Percentiles rank a stretch among this genome's conserved stretches.
Evolutionary conservation across 164 flowering plant species (phyloP).

Genomic region (Umbilicus rupestris): DNA sequence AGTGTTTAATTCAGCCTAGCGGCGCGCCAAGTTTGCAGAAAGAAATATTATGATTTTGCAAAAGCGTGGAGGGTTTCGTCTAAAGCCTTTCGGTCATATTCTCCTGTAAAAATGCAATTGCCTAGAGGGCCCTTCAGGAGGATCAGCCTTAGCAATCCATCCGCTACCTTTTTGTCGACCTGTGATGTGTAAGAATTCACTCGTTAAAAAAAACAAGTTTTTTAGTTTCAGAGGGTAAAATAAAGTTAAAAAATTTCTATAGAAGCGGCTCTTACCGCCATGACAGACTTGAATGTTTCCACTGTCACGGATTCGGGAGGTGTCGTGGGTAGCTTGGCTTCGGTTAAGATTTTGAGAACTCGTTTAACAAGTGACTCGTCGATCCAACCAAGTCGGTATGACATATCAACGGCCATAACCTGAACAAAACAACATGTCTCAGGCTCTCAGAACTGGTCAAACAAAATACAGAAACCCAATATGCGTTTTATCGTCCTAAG

Average conservation of each 20-base stretch:
- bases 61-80: slow-evolving; percentile 84
- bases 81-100: slow-evolving; percentile 73
- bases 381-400: slow-evolving; percentile 96
- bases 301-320: slow-evolving; percentile 89
- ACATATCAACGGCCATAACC: slow-evolving; percentile 99
- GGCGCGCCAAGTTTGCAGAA: background rate
- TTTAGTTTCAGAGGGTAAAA: background rate
- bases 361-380: slow-evolving; percentile 75
- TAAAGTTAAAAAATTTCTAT: background rate
- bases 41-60: slow-evolving; percentile 48
- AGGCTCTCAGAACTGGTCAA: background rate
- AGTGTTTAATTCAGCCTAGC: no score
- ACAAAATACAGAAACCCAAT: background rate
- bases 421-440: slow-evolving; percentile 16
- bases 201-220: background rate
- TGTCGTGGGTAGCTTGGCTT: slow-evolving; percentile 76
- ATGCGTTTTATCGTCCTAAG: background rate
- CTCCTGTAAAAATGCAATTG: slow-evolving; percentile 90
- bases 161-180: slow-evolving; percentile 99
- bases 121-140: slow-evolving; percentile 93
- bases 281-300: slow-evolving; percentile 79
- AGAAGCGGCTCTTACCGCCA: slow-evolving; percentile 63
- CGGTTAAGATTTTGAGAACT: slow-evolving; percentile 41
- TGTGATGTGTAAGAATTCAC: slow-evolving; percentile 16
- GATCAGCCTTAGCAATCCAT: slow-evolving; percentile 88